Conservation (phyloP, 2,329 filamentous ascomycete genomes). For the Metarhizium rileyi region DNA sequence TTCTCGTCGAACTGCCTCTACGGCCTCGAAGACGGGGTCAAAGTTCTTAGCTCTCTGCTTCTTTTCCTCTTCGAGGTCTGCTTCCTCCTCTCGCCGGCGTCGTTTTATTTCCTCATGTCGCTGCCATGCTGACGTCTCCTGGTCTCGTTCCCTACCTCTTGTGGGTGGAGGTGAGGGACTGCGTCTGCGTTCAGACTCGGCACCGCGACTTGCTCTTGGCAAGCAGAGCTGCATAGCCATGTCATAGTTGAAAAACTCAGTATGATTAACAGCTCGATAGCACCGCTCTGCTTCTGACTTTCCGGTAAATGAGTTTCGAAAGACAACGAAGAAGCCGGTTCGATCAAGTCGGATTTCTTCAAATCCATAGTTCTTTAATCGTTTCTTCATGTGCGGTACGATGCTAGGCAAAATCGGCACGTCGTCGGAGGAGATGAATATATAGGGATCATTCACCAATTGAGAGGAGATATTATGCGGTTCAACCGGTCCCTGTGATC, state of each 20-base stretch:
- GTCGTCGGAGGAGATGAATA: slow-evolving; percentile 78
- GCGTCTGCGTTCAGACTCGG: slow-evolving; percentile 18
- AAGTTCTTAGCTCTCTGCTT: slow-evolving; percentile 76
- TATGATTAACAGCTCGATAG: slow-evolving; percentile 67
- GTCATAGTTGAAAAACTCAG: slow-evolving; percentile 78
- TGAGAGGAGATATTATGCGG: slow-evolving; percentile 55
- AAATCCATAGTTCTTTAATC: slow-evolving; percentile 73
- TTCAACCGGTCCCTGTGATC: slow-evolving; percentile 46
- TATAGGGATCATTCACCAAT: slow-evolving; percentile 73
- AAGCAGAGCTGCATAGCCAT: slow-evolving; percentile 78
- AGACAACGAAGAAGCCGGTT: slow-evolving; percentile 86
- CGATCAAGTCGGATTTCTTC: slow-evolving; percentile 75
- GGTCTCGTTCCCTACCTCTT: slow-evolving; percentile 3
- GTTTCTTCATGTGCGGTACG: slow-evolving; percentile 80
- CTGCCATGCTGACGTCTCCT: slow-evolving; percentile 23
- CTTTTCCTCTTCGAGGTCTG: slow-evolving; percentile 84
- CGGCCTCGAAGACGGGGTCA: slow-evolving; percentile 80
- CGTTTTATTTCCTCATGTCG: slow-evolving; percentile 58
- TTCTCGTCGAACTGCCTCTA: slow-evolving; percentile 69
- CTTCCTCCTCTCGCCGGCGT: slow-evolving; percentile 60
- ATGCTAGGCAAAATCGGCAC: slow-evolving; percentile 83
- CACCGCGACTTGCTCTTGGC: slow-evolving; percentile 18
- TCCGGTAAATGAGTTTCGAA: slow-evolving; percentile 66
- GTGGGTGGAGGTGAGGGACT: slow-evolving; percentile 25
- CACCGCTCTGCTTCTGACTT: slow-evolving; percentile 75